phyloP scores from a whole-genome alignment of 805 yeast species.

The Maudiozyma barnettii region DNA sequence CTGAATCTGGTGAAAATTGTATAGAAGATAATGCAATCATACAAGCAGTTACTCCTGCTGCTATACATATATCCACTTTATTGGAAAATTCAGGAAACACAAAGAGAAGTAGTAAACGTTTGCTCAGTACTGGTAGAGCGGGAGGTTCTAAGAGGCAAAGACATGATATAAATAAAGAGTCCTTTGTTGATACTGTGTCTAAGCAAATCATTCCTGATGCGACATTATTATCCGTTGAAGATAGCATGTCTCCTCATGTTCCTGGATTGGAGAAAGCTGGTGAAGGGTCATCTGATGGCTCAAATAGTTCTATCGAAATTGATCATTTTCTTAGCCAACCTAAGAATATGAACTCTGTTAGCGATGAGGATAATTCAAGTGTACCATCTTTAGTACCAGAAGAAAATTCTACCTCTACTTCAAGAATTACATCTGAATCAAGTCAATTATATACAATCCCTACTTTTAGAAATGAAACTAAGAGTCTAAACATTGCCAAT shows the following conservation, averaged over 20 bases:
- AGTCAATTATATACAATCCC: slow-evolving; percentile 31
- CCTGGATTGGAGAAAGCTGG: too few relatives aligned
- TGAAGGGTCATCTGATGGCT: background rate
- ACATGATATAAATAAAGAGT: too few relatives aligned
- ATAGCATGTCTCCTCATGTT: too few relatives aligned
- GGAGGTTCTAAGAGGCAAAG: too few relatives aligned
- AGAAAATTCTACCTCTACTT: background rate
- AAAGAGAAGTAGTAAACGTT: too few relatives aligned
- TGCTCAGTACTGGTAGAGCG: too few relatives aligned
- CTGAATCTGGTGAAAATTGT: background rate
- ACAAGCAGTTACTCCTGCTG: too few relatives aligned
- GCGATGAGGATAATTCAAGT: background rate
- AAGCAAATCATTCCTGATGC: too few relatives aligned
- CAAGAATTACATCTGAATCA: background rate
- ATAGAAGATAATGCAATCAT: background rate
- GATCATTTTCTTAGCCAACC: background rate
- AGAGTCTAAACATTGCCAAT: slow-evolving; percentile 9
- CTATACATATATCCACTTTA: too few relatives aligned
- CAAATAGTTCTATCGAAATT: background rate
- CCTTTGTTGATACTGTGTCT: too few relatives aligned
- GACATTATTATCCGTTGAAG: too few relatives aligned
- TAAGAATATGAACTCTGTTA: background rate
- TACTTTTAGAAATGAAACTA: slow-evolving; percentile 28
- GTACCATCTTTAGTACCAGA: background rate
- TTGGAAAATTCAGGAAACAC: too few relatives aligned